Evolutionary conservation across 768 basidiomycete genomes (phyloP), one percentile per base, ranked within the genome.

Genomic region (Kockovaella imperatae): DNA sequence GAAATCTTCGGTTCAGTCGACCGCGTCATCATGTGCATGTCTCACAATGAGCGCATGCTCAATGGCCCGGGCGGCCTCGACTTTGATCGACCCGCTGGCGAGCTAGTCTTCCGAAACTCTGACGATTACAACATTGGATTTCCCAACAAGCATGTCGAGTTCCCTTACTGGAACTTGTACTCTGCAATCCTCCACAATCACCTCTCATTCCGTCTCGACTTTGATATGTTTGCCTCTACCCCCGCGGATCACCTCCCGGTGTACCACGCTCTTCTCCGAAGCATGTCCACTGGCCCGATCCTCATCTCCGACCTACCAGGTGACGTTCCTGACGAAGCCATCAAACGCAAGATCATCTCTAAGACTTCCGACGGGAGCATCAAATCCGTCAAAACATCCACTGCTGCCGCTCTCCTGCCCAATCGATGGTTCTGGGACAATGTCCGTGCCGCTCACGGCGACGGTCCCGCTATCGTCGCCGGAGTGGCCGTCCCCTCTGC

Each of bases 171-270:
- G 36, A 62, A 62, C 48, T 18, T 56, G 23, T 54, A 60, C 46
- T 43, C 31, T 13, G n/a, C 58, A 4, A 54, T 63, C 26, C 61
- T 66, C 29, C 62, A 58, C 17, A 45, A 46, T 14, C 56, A 66
- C 20, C 53, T 66, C 10, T 49, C 49, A 14, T 43, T 63, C 25
- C 41, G 53, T 10, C 59, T 52, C 10, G 61, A 66, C 45, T 58
- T 57, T 34, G 64, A 66, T 51, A 66, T 66, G 64, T 63, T 66
- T 45, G 53, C 61, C n/a, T 47, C 60, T 4, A 17, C 42, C 7
- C 52, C 62, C 4, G 35, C 41, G 13, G n/a, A 23, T 15, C 42
- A 40, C 3, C 31, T 35, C 25, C 64, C 61, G 11, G 31, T 41
- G 11, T 60, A 60, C 29, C 61, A 66, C 29, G 64, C 58, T 11